These are phyloP conservation scores for Fusarium austroafricanum DNA, from an alignment of 2,329 filamentous ascomycete species.

Conservation along the genomic window DNA sequence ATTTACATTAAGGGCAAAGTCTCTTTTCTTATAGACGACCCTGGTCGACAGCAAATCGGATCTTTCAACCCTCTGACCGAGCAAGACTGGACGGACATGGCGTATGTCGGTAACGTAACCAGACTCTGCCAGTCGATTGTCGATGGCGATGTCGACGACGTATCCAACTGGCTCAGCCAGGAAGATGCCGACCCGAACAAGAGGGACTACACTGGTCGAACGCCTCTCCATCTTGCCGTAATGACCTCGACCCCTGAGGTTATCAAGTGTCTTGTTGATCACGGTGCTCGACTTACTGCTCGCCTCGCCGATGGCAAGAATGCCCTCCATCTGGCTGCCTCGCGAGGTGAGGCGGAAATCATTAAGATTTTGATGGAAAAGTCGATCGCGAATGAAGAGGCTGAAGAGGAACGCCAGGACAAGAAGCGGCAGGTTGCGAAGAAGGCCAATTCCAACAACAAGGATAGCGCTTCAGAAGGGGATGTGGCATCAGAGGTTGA, in stretches of 20 bases:
- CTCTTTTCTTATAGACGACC: constrained; percentile 81
- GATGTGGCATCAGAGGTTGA: constrained; percentile 19
- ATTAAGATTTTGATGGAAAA: constrained; percentile 78
- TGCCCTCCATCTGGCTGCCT: constrained; percentile 83
- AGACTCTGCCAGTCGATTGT: constrained; percentile 85
- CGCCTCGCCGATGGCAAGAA: constrained; percentile 83
- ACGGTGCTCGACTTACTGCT: constrained; percentile 77
- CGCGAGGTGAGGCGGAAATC: constrained; percentile 75
- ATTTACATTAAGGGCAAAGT: constrained; percentile 81
- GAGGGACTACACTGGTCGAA: constrained; percentile 81
- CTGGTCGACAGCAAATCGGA: constrained; percentile 77
- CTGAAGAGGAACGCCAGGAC: constrained; percentile 69
- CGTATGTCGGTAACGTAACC: constrained; percentile 84
- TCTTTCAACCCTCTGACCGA: constrained; percentile 85
- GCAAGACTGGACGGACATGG: constrained; percentile 91
- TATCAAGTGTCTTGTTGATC: constrained; percentile 76
- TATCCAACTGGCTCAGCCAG: constrained; percentile 75
- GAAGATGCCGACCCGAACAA: constrained; percentile 77
- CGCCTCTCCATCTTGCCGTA: constrained; percentile 81
- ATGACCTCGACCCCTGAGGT: constrained; percentile 76
- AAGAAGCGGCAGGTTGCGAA: constrained; percentile 56
- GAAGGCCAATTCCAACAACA: constrained; percentile 1
- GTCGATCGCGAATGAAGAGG: constrained; percentile 78
- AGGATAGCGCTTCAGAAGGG: constrained; percentile 5
- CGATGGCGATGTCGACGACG: constrained; percentile 75